Evolutionary conservation across 2,329 filamentous ascomycete genomes (phyloP).

Genomic region (Pseudogymnoascus sp.): DNA sequence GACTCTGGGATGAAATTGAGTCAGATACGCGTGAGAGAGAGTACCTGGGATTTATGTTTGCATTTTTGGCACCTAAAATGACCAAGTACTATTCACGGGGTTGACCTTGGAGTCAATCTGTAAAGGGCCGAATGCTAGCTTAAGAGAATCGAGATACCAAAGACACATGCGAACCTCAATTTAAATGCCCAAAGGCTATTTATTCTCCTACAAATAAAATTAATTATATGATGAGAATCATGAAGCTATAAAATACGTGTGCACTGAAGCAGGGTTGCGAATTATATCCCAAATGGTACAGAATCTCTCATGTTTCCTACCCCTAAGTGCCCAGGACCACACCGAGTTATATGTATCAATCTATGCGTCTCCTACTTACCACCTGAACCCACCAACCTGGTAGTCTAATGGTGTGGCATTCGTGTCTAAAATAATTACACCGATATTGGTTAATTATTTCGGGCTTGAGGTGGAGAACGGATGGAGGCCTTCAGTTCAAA

Average conservation of each 20-base stretch:
- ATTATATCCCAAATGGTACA: neutral
- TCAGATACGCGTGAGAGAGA: neutral
- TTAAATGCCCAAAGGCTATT: too few species aligned
- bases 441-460: neutral
- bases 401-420: neutral
- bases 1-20: neutral
- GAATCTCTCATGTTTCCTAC: neutral
- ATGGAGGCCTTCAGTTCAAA: neutral
- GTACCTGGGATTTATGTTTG: neutral
- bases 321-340: neutral
- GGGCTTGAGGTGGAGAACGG: neutral
- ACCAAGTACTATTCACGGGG: neutral
- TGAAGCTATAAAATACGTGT: neutral
- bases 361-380: neutral
- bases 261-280: neutral
- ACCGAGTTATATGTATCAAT: neutral
- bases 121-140: neutral
- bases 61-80: neutral
- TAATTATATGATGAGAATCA: neutral
- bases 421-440: too few species aligned
- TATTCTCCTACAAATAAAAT: neutral
- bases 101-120: neutral
- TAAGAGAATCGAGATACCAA: neutral
- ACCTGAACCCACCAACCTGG: neutral
- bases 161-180: neutral